Base-by-base conservation (phyloP, 2,329 filamentous ascomycete genomes). In the Colletotrichum sidae region DNA sequence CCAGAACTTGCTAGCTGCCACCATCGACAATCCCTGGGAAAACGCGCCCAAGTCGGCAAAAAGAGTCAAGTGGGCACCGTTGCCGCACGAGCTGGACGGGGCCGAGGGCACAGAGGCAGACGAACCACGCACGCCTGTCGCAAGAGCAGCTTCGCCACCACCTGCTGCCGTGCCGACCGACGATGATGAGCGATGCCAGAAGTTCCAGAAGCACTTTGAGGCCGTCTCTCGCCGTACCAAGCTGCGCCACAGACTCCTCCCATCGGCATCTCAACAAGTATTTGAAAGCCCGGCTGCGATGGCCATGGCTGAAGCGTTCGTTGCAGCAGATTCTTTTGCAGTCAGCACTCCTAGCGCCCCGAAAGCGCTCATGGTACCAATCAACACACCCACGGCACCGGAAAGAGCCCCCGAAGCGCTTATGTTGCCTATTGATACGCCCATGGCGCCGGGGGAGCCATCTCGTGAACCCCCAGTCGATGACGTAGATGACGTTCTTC, bases 221-320 rank as follows among this genome's bases (percentile, higher is more conserved):
- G 77, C 76, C 1, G 75, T 84, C 44, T 79, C 77, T n/a, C 75
- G 72, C 25, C 77, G 77, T 15, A 70, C 72, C 55, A 74, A 73
- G 45, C 69, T 69, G 5, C 69, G 72, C 25, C 70, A 72, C 53
- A 74, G 72, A 12, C 70, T 84, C 1, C 70, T 83, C 2, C 81
- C 80, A 5, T 79, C 77, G 15, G 76, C 73, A 11, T 84, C 80
- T 6, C 82, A 84, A 66, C 78, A 77, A 65, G 72, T 63, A 10
- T 73, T 72, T 11, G 68, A 74, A 41, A 85, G 81, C 38, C 80
- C 81, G 7, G 71, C 70, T 0, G 67, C 82, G 13, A 77, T 75
- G 59, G 83, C 81, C 7, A 84, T 85, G 80, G 83, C 83, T 0
- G 75, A 82, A 64, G 80, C 81, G 7, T 86, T 86, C 64, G 73